Base-by-base conservation (phyloP, 2,329 filamentous ascomycete species). In the Onygena corvina region DNA sequence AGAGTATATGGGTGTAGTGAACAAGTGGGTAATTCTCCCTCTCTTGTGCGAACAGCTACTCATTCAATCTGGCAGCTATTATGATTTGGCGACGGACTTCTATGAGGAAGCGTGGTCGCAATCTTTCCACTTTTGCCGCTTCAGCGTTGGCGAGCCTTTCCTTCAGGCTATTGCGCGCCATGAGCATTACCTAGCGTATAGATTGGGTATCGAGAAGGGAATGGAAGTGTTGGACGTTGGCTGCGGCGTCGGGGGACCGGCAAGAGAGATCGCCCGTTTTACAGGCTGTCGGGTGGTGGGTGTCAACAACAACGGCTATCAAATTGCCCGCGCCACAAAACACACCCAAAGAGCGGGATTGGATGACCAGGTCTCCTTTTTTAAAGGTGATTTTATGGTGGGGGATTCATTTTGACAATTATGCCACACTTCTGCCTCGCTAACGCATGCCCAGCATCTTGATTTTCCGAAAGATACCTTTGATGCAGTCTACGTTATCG, bases 261-360 rank as follows among this genome's bases (percentile, higher is more conserved):
- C 90, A 5, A 80, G 89, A 54, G 89, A 96, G 73, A 96, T 98
- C 61, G 86, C 86, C 71, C 93, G 92, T 71, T 98, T 98, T 72
- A 83, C 86, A 9, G 90, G 86, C 54, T 83, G 79, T 59, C 86
- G 95, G 60, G 78, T 96, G 55, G 83, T 86, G 20, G 92, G 92
- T 38, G 72, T 96, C 65, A 98, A 96, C 80, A 96, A 95, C 80
- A 96, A 96, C 70, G 87, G 95, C 72, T 98, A 98, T 75, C 92
- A 96, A 73, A 94, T 96, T 57, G 80, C 94, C 65, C 85, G 92
- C 57, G 90, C 89, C 12, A 88, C 81, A 12, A 74, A 76, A 49
- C 94, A 95, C 64, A 86, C 89, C 2, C 70, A 76, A 54, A 86
- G 87, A 69, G 86, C 93, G 70, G 82, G 83, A 46, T 73, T 96